Percentiles rank a stretch among this genome's conserved stretches.
phyloP scores from a whole-genome alignment of 176 grass and related monocot genomes.

The Otatea glauca region DNA sequence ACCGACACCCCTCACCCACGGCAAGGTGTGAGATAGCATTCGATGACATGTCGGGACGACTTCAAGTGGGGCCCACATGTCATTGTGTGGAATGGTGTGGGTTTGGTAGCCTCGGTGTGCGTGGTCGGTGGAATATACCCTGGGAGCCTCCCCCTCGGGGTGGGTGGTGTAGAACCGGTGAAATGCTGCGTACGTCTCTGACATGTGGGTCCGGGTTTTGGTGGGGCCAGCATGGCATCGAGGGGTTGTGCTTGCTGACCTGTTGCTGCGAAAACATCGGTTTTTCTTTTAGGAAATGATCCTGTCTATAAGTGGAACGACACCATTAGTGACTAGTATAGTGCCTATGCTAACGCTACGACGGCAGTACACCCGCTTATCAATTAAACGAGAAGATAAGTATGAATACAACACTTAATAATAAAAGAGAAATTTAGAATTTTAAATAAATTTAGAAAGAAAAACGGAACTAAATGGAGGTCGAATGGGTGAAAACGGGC shows the following conservation, averaged over 20 bases:
- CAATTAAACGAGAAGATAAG: too few species aligned
- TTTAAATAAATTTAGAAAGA: too few species aligned
- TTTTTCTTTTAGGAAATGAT: neutral
- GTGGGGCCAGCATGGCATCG: neutral
- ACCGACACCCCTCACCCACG: neutral
- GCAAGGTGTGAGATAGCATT: rapidly evolving
- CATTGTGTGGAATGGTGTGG: rapidly evolving
- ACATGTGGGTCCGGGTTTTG: neutral
- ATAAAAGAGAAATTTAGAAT: too few species aligned
- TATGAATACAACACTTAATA: too few species aligned
- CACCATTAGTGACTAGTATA: neutral
- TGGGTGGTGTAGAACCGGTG: neutral
- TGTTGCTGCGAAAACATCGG: too few species aligned
- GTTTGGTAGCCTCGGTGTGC: neutral
- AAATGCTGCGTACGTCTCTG: neutral
- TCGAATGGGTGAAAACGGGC: too few species aligned
- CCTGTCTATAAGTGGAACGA: neutral
- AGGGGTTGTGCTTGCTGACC: neutral
- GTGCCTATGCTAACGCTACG: too few species aligned
- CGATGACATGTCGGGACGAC: neutral
- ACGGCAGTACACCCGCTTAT: too few species aligned
- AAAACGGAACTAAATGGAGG: too few species aligned
- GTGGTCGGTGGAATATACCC: slow-evolving; percentile 31
- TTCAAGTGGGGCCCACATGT: rapidly evolving
- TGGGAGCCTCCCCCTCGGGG: neutral